Percentiles rank a stretch among this genome's conserved stretches.
Conservation (phyloP, 257 asterid genomes). For the Rhazya stricta region DNA sequence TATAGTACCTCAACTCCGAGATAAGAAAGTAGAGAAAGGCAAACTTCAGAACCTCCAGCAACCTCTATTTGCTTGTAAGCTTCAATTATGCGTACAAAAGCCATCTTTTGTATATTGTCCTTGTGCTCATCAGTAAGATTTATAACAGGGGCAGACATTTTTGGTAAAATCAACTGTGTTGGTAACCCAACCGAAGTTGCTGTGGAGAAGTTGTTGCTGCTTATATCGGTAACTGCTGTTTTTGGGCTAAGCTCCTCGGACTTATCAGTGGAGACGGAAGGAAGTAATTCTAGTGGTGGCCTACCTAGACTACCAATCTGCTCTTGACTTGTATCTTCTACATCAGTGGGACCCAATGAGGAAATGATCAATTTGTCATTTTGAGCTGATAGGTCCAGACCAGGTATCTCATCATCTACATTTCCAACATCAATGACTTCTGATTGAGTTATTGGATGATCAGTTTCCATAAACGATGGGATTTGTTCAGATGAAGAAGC, state of each 20-base stretch:
- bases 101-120: conserved; percentile 69
- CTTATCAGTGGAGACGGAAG: conserved; percentile 60
- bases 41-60: conserved; percentile 82
- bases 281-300: conserved; percentile 47
- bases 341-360: conserved; percentile 43
- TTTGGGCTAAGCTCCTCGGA: conserved; percentile 97
- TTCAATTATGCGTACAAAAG: conserved; percentile 73
- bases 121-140: conserved; percentile 65
- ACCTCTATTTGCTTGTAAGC: conserved; percentile 76
- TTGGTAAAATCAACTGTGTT: conserved; percentile 70
- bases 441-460: conserved; percentile 30
- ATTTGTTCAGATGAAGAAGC: conserved; percentile 36
- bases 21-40: conserved; percentile 79
- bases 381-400: conserved; percentile 51
- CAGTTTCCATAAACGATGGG: conserved; percentile 44
- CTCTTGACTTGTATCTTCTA: conserved; percentile 52
- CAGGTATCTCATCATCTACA: conserved; percentile 66
- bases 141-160: conserved; percentile 80
- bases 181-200: conserved; percentile 51
- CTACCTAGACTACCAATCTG: conserved; percentile 37
- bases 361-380: conserved; percentile 34
- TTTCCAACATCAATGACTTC: conserved; percentile 42
- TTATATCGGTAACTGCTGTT: conserved; percentile 51
- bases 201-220: conserved; percentile 51
- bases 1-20: conserved; percentile 74